Conservation (phyloP, 2,329 filamentous ascomycete genomes). For the Epichloe brachyelytri region DNA sequence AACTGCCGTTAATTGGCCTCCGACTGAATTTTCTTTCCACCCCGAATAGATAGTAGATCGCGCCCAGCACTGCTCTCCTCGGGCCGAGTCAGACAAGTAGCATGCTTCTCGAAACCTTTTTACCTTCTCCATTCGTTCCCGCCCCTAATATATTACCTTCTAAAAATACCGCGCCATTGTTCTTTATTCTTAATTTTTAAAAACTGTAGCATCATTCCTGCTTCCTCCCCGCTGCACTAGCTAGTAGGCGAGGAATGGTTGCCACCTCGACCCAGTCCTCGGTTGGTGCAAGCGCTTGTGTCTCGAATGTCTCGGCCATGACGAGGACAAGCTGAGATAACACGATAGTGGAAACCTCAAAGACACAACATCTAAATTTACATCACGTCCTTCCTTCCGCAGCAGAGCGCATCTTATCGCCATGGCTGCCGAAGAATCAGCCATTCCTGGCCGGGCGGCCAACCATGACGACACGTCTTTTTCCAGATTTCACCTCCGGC, state of each 20-base stretch:
- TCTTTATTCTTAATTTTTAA: no score
- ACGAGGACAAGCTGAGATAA: constrained; percentile 10
- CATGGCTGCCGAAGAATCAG: neutral
- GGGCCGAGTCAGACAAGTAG: neutral
- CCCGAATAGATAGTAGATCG: no score
- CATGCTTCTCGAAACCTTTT: neutral
- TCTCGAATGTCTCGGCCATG: constrained; percentile 10
- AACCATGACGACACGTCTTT: no score
- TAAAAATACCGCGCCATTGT: neutral
- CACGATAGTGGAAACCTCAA: neutral
- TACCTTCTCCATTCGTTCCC: neutral
- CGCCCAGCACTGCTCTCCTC: no score
- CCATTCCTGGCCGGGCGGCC: neutral
- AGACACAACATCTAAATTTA: neutral
- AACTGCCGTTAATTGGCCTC: no score
- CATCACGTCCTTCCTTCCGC: neutral
- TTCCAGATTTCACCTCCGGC: no score
- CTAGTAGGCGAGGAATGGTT: neutral
- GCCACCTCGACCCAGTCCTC: neutral
- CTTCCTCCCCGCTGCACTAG: neutral
- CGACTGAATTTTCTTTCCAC: no score
- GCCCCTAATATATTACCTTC: no score
- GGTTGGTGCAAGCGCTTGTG: constrained; percentile 5
- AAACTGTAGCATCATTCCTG: neutral
- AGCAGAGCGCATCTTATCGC: neutral